phyloP scores from a whole-genome alignment of 768 basidiomycete genomes.

The Fomitopsis serialis region DNA sequence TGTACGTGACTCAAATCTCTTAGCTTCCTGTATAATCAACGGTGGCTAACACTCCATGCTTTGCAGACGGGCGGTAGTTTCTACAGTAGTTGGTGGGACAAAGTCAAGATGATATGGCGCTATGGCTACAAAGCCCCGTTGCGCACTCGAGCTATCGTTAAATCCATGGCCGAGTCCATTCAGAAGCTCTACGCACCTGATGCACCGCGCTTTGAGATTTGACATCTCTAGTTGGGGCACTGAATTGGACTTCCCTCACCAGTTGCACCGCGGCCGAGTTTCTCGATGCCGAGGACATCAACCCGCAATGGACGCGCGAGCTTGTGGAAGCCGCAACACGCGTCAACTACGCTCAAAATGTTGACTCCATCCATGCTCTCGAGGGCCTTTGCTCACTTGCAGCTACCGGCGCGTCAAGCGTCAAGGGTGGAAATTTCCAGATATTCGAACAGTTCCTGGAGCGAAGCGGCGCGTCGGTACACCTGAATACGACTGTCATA shows the following conservation, averaged over 20 bases:
- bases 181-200: conserved; percentile 47
- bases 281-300: conserved; percentile 48
- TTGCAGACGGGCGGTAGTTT: conserved; percentile 22
- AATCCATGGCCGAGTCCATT: conserved; percentile 46
- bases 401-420: conserved; percentile 54
- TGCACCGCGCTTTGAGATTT: conserved; percentile 60
- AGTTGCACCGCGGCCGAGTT: conserved; percentile 53
- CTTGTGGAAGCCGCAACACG: conserved; percentile 76
- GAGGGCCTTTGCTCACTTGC: conserved; percentile 72
- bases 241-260: conserved; percentile 46
- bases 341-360: conserved; percentile 80
- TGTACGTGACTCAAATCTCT: conserved; percentile 34
- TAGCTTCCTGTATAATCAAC: conserved; percentile 26
- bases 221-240: conserved; percentile 43
- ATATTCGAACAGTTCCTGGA: conserved; percentile 82
- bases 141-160: conserved; percentile 55
- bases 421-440: conserved; percentile 78
- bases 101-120: conserved; percentile 67
- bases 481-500: conserved; percentile 62
- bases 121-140: conserved; percentile 67
- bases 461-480: conserved; percentile 60
- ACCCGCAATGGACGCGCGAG: conserved; percentile 58
- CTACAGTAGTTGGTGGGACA: conserved; percentile 58
- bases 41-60: background rate
- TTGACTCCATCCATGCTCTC: conserved; percentile 69